Evolutionary conservation across 495 filamentous ascomycete genomes (phyloP).

Genomic region (Thozetella sp.): DNA sequence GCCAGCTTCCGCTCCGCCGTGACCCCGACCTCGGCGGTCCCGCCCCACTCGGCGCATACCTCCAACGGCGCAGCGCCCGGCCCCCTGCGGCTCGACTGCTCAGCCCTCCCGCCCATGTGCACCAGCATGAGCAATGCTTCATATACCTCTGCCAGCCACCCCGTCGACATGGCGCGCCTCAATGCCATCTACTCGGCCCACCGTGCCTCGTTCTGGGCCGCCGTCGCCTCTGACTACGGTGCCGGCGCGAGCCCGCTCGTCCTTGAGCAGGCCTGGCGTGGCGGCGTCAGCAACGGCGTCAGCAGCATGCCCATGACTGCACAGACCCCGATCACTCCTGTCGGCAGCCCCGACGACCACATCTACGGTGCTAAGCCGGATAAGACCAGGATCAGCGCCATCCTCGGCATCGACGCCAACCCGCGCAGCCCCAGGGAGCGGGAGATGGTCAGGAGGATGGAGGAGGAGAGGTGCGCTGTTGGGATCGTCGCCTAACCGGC

Average conservation of each 20-base stretch:
- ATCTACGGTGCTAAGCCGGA: slow-evolving; percentile 38
- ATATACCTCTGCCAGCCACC: slow-evolving; percentile 23
- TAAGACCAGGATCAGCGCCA: slow-evolving; percentile 56
- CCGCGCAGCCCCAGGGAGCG: slow-evolving; percentile 54
- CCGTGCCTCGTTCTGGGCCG: slow-evolving; percentile 71
- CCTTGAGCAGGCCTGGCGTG: slow-evolving; percentile 71
- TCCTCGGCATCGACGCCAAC: slow-evolving; percentile 54
- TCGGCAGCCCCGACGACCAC: slow-evolving; percentile 43
- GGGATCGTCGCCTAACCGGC: slow-evolving; percentile 19
- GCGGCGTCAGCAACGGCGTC: slow-evolving; percentile 19
- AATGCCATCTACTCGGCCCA: slow-evolving; percentile 69
- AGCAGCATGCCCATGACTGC: slow-evolving; percentile 17
- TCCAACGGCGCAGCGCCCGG: slow-evolving; percentile 19
- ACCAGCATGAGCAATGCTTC: slow-evolving; percentile 16
- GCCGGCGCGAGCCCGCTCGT: slow-evolving; percentile 59
- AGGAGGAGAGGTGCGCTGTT: slow-evolving; percentile 36
- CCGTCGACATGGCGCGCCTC: slow-evolving; percentile 69
- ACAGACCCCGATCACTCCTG: slow-evolving; percentile 46
- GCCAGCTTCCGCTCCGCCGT: slow-evolving; percentile 23
- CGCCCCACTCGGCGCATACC: slow-evolving; percentile 17
- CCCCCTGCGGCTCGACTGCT: slow-evolving; percentile 54
- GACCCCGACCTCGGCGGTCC: slow-evolving; percentile 24
- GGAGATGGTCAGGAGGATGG: slow-evolving; percentile 51
- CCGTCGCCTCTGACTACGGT: slow-evolving; percentile 72
- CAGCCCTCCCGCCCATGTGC: slow-evolving; percentile 34